Evolutionary conservation across 2,329 filamentous ascomycete genomes (phyloP).

Genomic region (Paraphaeosphaeria sporulosa): DNA sequence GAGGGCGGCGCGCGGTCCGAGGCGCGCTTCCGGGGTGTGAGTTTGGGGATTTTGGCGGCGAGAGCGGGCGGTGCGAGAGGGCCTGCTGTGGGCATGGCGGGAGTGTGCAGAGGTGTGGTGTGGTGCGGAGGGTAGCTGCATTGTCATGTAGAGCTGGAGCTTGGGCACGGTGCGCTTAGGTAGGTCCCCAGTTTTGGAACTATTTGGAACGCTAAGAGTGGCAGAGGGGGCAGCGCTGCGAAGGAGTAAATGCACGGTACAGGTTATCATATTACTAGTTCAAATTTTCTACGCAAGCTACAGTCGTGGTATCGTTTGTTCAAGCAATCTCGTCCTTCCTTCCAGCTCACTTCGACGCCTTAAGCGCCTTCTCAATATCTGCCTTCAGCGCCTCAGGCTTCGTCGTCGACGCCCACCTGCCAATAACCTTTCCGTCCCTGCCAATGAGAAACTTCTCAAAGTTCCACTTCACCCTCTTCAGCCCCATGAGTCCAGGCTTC

Average conservation of each 20-base stretch:
- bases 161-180: conserved; percentile 2
- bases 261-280: background rate
- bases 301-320: conserved; percentile 9
- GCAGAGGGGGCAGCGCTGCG: background rate
- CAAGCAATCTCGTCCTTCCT: background rate
- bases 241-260: background rate
- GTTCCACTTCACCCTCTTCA: conserved; percentile 98
- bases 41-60: conserved; percentile 42
- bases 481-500: conserved; percentile 82
- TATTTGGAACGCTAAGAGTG: background rate
- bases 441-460: conserved; percentile 98
- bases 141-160: background rate
- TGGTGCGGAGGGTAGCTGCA: background rate
- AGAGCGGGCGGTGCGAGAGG: conserved; percentile 27
- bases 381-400: conserved; percentile 84
- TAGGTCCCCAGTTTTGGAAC: background rate
- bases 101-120: background rate
- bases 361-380: conserved; percentile 76
- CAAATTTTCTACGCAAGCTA: background rate
- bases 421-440: conserved; percentile 83
- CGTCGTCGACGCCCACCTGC: conserved; percentile 84
- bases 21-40: conserved; percentile 44
- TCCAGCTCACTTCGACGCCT: conserved; percentile 13
- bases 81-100: conserved; percentile 12
- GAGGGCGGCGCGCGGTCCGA: conserved; percentile 31